phyloP scores from a whole-genome alignment of 495 filamentous ascomycete species.

The Penicillium dipodomyicola region DNA sequence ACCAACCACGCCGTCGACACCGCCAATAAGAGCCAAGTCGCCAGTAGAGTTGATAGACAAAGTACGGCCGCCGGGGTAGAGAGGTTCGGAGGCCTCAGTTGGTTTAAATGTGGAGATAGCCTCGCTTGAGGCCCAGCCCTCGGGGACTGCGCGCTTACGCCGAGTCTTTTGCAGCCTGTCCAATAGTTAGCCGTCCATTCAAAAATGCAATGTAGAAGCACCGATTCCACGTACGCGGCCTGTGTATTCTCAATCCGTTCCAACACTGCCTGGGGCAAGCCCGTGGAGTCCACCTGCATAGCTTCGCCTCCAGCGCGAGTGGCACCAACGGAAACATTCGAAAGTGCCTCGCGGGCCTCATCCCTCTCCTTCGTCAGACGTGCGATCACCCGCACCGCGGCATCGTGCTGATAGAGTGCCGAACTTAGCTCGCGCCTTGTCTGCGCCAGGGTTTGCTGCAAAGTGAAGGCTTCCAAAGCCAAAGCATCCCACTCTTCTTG shows the following conservation, averaged over 20 bases:
- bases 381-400: conserved; percentile 88
- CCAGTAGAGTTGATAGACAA: conserved; percentile 65
- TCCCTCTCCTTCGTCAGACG: conserved; percentile 84
- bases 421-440: conserved; percentile 90
- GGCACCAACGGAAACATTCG: conserved; percentile 70
- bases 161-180: conserved; percentile 76
- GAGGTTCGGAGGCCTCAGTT: conserved; percentile 56
- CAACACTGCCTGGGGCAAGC: conserved; percentile 67
- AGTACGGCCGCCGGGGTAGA: conserved; percentile 61
- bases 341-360: conserved; percentile 89
- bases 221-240: conserved; percentile 58
- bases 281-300: conserved; percentile 84
- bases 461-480: conserved; percentile 82
- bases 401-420: conserved; percentile 94
- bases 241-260: conserved; percentile 77
- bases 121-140: conserved; percentile 79
- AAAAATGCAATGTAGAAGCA: background rate
- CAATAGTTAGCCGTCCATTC: conserved; percentile 7
- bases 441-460: conserved; percentile 83
- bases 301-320: conserved; percentile 66
- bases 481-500: conserved; percentile 98
- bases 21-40: conserved; percentile 74
- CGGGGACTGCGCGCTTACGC: conserved; percentile 81
- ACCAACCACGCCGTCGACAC: conserved; percentile 70
- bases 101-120: conserved; percentile 65